Base-by-base conservation (phyloP, 1,139 yeast species). In the Ogataea hybrid region DNA sequence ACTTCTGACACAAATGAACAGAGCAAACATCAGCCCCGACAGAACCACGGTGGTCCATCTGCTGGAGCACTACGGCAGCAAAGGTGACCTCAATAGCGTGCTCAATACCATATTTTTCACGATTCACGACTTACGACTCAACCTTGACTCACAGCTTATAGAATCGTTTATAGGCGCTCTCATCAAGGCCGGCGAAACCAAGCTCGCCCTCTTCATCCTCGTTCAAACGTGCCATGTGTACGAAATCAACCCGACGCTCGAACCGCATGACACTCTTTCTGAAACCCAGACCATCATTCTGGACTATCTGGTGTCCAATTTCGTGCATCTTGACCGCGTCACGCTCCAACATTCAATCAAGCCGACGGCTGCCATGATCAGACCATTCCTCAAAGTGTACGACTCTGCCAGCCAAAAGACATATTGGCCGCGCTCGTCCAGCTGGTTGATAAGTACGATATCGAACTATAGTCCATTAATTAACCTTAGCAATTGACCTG, bases 401-500 rank as follows among this genome's bases (percentile, higher is more conserved):
- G 28, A 30, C 9, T 17, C 34, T 23, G 39, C 32, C 12, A 34
- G 37, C 15, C 39, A 36, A 23, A 39, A 31, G 38, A 39, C 10
- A n/a, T 43, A 6, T 30, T 46, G 20, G 35, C 44, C 25, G 42
- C 41, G 15, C 21, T 46, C 39, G 39, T 46, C 28, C 42, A 43
- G 25, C 23, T 46, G 37, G 49, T 46, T 16, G 44, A 41, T 16
- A 40, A 34, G 17, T 46, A 46, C 25, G 39, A 43, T 25, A 43
- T 46, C 15, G 45, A 46, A 7, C 15, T 46, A 30, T 42, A 40
- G 32, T 9, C 25, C 20, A 10, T 15, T 18, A 25, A 4, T 15
- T 18, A 25, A 12, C 23, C n/a, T 32, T 30, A 53, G 41, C 64
- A 61, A 32, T 54, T 56, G n/a, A 60, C 59, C 35, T 54, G 58